These are phyloP conservation scores for Crassisporium funariophilum DNA, from an alignment of 768 basidiomycete species.

Conservation along the genomic window DNA sequence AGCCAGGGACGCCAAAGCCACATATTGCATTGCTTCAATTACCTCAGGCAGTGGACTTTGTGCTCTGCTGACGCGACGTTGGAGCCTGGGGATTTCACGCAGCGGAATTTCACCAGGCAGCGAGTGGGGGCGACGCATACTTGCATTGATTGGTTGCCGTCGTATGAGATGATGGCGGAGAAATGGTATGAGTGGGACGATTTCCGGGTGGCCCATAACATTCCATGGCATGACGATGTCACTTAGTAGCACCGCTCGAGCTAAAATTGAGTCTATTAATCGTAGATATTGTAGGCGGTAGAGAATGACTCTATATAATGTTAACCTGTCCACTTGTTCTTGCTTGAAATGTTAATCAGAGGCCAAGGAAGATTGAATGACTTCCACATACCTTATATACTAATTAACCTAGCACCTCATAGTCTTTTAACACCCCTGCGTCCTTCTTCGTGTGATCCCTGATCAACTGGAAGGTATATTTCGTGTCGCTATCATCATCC, in stretches of 20 bases:
- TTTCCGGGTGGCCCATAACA: slow-evolving; percentile 24
- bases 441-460: slow-evolving; percentile 28
- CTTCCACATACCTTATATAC: slow-evolving; percentile 5
- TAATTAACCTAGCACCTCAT: slow-evolving; percentile 32
- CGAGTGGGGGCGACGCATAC: slow-evolving; percentile 40
- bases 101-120: slow-evolving; percentile 35
- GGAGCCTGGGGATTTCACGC: slow-evolving; percentile 43
- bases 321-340: background rate
- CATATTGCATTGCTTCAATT: slow-evolving; percentile 49
- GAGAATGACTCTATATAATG: too few relatives aligned
- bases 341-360: background rate
- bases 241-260: too few relatives aligned
- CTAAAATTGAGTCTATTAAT: too few relatives aligned
- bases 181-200: slow-evolving; percentile 38
- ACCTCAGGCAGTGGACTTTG: slow-evolving; percentile 46
- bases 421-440: slow-evolving; percentile 29
- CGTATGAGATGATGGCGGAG: slow-evolving; percentile 34
- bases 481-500: slow-evolving; percentile 23
- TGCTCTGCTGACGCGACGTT: slow-evolving; percentile 51
- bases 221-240: slow-evolving; percentile 27
- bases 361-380: background rate
- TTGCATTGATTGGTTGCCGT: slow-evolving; percentile 43
- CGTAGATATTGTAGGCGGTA: too few relatives aligned
- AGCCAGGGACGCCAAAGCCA: slow-evolving; percentile 25
- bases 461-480: slow-evolving; percentile 26